Evolutionary conservation across 2,329 filamentous ascomycete genomes (phyloP).

Genomic region (Xylaria sp.): DNA sequence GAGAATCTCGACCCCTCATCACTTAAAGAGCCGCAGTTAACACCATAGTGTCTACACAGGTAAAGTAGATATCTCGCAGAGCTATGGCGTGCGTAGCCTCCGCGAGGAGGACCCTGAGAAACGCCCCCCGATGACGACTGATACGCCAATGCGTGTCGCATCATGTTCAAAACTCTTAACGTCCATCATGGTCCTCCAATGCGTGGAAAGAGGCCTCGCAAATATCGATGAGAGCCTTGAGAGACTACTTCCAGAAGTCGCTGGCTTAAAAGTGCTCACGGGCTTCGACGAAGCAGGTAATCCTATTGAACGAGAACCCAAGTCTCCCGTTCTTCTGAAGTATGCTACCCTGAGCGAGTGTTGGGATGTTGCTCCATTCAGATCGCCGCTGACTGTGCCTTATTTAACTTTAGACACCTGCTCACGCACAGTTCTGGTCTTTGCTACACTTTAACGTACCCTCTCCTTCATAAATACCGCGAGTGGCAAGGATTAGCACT

Average conservation of each 20-base stretch:
- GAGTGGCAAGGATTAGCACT: slow-evolving; percentile 30
- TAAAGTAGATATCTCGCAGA: slow-evolving; percentile 35
- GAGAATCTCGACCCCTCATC: slow-evolving; percentile 5
- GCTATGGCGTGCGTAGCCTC: slow-evolving; percentile 38
- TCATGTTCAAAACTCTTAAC: slow-evolving; percentile 36
- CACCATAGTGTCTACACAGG: slow-evolving; percentile 15
- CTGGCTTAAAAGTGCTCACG: slow-evolving; percentile 33
- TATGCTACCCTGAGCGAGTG: background rate
- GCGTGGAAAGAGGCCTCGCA: slow-evolving; percentile 32
- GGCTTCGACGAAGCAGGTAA: slow-evolving; percentile 37
- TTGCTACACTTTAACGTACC: slow-evolving; percentile 27
- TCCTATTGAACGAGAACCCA: slow-evolving; percentile 37
- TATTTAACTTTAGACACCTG: slow-evolving; percentile 30
- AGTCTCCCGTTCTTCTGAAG: slow-evolving; percentile 36
- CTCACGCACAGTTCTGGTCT: slow-evolving; percentile 35
- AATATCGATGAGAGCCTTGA: slow-evolving; percentile 29
- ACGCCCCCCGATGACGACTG: slow-evolving; percentile 32
- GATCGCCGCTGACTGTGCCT: slow-evolving; percentile 2
- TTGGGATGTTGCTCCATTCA: background rate
- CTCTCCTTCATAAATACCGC: slow-evolving; percentile 33
- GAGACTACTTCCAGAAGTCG: slow-evolving; percentile 35
- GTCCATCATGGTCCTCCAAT: slow-evolving; percentile 38
- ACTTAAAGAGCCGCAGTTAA: slow-evolving; percentile 3
- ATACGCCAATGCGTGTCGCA: slow-evolving; percentile 37
- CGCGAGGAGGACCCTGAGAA: slow-evolving; percentile 33